Base-by-base conservation (phyloP, 495 filamentous ascomycete genomes). In the Daldinia caldariorum region DNA sequence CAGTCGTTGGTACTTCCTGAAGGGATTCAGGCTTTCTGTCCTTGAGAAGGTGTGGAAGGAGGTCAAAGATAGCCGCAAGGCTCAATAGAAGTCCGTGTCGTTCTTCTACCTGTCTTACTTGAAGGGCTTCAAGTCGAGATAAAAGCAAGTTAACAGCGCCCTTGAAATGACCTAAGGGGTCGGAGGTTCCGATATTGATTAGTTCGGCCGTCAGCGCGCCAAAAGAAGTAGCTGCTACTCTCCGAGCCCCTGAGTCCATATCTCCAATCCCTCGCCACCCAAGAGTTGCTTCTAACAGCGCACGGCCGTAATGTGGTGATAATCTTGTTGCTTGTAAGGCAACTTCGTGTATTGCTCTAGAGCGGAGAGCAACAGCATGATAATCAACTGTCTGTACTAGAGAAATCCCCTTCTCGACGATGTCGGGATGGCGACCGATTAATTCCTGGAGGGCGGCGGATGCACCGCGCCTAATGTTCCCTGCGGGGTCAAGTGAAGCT, bases 361-460 rank as follows among this genome's bases (percentile, higher is more conserved):
- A 89, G n/a, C 94, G 87, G 9, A 93, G 86, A 3, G 94, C 93
- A 37, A 99, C 93, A 16, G 93, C 89, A 74, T 97, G 92, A 72
- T 97, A 98, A 72, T 98, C 95, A 0, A 98, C 92, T 6, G 88
- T 87, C 73, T 97, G 94, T 1, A 97, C 92, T 0, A 97, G 81
- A 22, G 85, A 77, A 61, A 99, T 97, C 0, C 95, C 96, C 67
- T 93, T 83, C 6, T 83, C 79, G 37, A 98, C 88, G 0, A 84
- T 92, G 64, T 97, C 89, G 4, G 95, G 94, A 77, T 99, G 94
- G 13, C 95, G 87, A 5, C 95, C 95, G 60, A 97, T 91, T 16
- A 98, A 83, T 77, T 99, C 95, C 75, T 99, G 95, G 38, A 99
- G 79, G 14, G 95, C 95, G 53, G 95, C 95, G 18, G 94, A 97